Evolutionary conservation across 225 moss, liverwort and hornwort species (phyloP).

Genomic region (Lunularia cruciata): DNA sequence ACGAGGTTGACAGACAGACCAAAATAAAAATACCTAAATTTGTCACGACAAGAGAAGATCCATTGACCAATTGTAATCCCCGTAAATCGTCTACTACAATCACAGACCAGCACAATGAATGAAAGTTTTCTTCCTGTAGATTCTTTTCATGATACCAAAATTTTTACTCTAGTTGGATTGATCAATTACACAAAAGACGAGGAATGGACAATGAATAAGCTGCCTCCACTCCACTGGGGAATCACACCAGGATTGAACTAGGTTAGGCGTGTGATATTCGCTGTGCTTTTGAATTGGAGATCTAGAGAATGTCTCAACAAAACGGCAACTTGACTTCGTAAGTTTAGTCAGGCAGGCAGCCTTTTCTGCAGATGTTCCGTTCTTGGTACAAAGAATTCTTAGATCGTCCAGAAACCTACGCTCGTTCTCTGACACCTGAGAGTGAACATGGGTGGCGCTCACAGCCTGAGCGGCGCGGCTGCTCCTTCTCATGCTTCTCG

Average conservation of each 20-base stretch:
- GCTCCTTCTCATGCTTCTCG: constrained; percentile 26
- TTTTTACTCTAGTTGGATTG: constrained; percentile 16
- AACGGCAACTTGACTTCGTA: constrained; percentile 4
- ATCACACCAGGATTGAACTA: constrained; percentile 22
- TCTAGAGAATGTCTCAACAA: background rate
- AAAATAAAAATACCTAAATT: constrained; percentile 25
- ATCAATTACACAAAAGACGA: constrained; percentile 25
- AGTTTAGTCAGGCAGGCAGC: background rate
- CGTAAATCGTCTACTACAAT: constrained; percentile 30
- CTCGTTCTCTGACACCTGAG: constrained; percentile 24
- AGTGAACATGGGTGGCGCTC: constrained; percentile 19
- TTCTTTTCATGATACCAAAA: background rate
- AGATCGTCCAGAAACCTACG: constrained; percentile 26
- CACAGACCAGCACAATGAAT: constrained; percentile 26
- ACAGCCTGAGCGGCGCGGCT: constrained; percentile 2
- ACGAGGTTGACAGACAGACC: constrained; percentile 16
- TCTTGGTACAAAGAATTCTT: background rate
- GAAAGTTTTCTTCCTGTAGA: constrained; percentile 5
- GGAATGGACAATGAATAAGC: constrained; percentile 25
- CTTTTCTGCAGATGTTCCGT: background rate
- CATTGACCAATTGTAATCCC: constrained; percentile 31
- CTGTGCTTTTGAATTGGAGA: background rate
- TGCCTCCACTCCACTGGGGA: constrained; percentile 21
- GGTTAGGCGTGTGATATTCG: constrained; percentile 4
- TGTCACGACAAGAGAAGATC: constrained; percentile 26